phyloP scores from a whole-genome alignment of 768 basidiomycete species.

The Leccinellum rugosiceps region DNA sequence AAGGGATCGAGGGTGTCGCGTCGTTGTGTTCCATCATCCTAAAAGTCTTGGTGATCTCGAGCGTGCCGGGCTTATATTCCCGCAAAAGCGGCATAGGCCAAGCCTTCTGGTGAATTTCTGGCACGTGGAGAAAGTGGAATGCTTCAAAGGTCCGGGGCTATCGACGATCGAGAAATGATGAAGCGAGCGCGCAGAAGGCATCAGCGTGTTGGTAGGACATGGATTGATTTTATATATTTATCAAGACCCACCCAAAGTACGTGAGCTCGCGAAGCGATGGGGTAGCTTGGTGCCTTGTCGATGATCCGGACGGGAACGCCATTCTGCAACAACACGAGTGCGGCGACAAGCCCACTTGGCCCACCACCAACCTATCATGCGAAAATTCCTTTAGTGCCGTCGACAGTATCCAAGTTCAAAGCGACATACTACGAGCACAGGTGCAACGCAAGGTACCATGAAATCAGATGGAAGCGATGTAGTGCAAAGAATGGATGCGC shows the following conservation, averaged over 20 bases:
- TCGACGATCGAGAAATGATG: background rate
- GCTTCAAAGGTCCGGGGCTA: conserved; percentile 41
- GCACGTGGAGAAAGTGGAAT: conserved; percentile 38
- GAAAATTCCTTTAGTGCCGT: background rate
- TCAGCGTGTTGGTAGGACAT: background rate
- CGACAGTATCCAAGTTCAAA: background rate
- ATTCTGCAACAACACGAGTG: conserved; percentile 38
- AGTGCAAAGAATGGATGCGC: background rate
- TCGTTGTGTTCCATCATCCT: conserved; percentile 5
- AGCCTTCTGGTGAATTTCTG: conserved; percentile 36
- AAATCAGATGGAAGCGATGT: background rate
- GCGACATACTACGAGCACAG: conserved; percentile 22
- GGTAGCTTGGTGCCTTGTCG: conserved; percentile 40
- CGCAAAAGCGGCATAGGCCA: conserved; percentile 27
- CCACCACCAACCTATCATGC: conserved; percentile 27
- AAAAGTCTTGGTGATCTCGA: conserved; percentile 16
- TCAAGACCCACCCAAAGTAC: conserved; percentile 36
- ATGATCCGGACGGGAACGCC: conserved; percentile 52
- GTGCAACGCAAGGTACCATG: conserved; percentile 12
- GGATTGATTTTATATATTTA: background rate
- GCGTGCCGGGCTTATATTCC: conserved; percentile 31
- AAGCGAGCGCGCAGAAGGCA: background rate
- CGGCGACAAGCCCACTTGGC: conserved; percentile 33
- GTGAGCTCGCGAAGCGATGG: conserved; percentile 37
- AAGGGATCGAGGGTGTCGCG: conserved; percentile 26